Percentiles rank a stretch among this genome's conserved stretches.
These are phyloP conservation scores for Pseudocercospora macadamiae DNA, from an alignment of 2,329 filamentous ascomycete genomes.

Conservation along the genomic window DNA sequence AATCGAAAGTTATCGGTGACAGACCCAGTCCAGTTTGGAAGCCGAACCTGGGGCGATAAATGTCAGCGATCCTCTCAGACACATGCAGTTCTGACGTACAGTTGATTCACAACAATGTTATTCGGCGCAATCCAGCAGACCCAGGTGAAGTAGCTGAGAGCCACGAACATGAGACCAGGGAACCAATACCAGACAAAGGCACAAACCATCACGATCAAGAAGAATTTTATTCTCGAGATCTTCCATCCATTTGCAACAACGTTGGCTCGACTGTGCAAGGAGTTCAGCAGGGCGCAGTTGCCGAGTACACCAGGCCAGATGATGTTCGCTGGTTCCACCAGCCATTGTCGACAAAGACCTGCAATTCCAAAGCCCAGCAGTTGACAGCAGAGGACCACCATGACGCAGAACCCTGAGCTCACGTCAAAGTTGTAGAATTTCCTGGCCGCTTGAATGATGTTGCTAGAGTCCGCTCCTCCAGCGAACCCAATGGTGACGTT, in stretches of 20 bases:
- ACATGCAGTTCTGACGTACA: too few relatives aligned
- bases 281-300: slow-evolving; percentile 83
- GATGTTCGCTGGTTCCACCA: slow-evolving; percentile 85
- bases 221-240: slow-evolving; percentile 82
- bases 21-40: slow-evolving; percentile 83
- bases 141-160: slow-evolving; percentile 85
- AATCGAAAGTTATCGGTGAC: slow-evolving; percentile 85
- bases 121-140: slow-evolving; percentile 87
- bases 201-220: slow-evolving; percentile 70
- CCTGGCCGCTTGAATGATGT: slow-evolving; percentile 81
- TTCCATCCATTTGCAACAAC: slow-evolving; percentile 66
- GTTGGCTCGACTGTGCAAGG: slow-evolving; percentile 76
- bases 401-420: slow-evolving; percentile 74
- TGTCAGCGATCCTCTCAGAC: slow-evolving; percentile 57
- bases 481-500: slow-evolving; percentile 57
- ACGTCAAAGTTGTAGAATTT: slow-evolving; percentile 85
- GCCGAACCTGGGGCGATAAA: slow-evolving; percentile 47
- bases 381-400: slow-evolving; percentile 83
- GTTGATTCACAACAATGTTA: slow-evolving; percentile 81
- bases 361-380: slow-evolving; percentile 86
- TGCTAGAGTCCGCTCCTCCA: slow-evolving; percentile 54
- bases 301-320: slow-evolving; percentile 89
- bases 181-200: slow-evolving; percentile 77
- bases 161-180: slow-evolving; percentile 79
- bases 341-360: slow-evolving; percentile 75